Conservation (phyloP, 2,329 filamentous ascomycete species). For the Pseudocercospora musae region DNA sequence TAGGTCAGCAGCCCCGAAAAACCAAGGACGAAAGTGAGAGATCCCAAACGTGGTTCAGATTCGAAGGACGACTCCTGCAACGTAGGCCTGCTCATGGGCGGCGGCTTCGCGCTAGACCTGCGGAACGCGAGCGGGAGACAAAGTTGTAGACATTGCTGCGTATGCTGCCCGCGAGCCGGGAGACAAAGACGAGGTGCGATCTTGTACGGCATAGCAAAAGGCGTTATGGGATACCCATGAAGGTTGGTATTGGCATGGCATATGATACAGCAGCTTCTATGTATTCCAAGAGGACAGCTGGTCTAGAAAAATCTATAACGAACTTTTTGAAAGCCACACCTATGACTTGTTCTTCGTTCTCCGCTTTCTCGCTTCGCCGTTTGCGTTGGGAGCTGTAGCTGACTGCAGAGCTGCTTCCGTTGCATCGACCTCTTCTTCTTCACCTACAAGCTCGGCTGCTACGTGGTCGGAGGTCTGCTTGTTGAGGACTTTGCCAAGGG, state of each 20-base stretch:
- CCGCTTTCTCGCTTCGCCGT: slow-evolving; percentile 44
- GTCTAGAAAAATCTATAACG: not conserved
- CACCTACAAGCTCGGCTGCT: slow-evolving; percentile 23
- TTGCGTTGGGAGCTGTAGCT: slow-evolving; percentile 44
- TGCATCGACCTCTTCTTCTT: slow-evolving; percentile 38
- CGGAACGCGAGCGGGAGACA: too few species aligned
- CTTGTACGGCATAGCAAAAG: not conserved
- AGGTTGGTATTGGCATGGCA: not conserved
- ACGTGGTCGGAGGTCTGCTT: slow-evolving; percentile 36
- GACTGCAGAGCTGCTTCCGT: slow-evolving; percentile 38
- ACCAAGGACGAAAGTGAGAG: not conserved
- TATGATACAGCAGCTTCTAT: slow-evolving; percentile 1
- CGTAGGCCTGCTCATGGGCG: too few species aligned
- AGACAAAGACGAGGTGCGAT: not conserved
- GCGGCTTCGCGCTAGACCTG: too few species aligned
- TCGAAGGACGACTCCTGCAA: too few species aligned
- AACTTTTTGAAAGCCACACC: not conserved
- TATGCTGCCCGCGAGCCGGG: too few species aligned
- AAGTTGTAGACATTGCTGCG: too few species aligned
- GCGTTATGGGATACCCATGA: slow-evolving; percentile 1
- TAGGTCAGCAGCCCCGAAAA: not conserved
- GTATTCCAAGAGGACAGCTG: not conserved
- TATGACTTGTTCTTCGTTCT: slow-evolving; percentile 31
- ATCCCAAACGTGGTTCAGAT: not conserved
- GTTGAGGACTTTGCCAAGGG: slow-evolving; percentile 43